Evolutionary conservation across 2,329 filamentous ascomycete species (phyloP).

Genomic region (Xylaria sp.): DNA sequence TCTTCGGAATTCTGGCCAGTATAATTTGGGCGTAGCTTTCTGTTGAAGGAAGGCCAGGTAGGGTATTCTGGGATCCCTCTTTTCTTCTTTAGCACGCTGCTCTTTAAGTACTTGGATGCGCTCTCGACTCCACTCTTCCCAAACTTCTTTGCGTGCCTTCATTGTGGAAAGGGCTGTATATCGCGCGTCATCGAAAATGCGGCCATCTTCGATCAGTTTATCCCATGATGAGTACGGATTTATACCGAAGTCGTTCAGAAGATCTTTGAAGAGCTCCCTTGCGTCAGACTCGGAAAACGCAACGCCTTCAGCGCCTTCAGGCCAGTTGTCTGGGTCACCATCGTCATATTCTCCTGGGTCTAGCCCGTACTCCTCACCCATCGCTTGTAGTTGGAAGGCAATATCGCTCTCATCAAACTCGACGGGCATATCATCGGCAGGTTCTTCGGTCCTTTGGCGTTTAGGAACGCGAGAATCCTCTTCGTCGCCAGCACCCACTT

Average conservation of each 20-base stretch:
- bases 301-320: conserved; percentile 74
- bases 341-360: conserved; percentile 79
- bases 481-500: conserved; percentile 51
- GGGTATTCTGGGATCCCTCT: conserved; percentile 80
- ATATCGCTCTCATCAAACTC: conserved; percentile 97
- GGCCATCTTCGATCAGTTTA: conserved; percentile 80
- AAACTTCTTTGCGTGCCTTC: conserved; percentile 80
- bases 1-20: conserved; percentile 95
- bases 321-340: conserved; percentile 64
- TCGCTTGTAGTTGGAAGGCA: conserved; percentile 85
- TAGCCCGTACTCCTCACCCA: conserved; percentile 84
- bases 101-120: conserved; percentile 76
- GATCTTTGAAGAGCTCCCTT: conserved; percentile 78
- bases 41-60: conserved; percentile 83
- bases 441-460: conserved; percentile 53
- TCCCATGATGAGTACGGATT: conserved; percentile 94
- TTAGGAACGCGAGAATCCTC: conserved; percentile 54
- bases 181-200: conserved; percentile 81
- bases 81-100: conserved; percentile 75
- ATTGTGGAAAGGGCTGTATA: conserved; percentile 86
- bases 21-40: conserved; percentile 86
- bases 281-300: conserved; percentile 78
- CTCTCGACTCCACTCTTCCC: conserved; percentile 81
- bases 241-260: conserved; percentile 81
- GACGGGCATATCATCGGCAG: conserved; percentile 54